A percentile compares a stretch with the other conserved stretches of the same genome.
phyloP scores from a whole-genome alignment of 768 basidiomycete genomes.

The Ramaria sp. region DNA sequence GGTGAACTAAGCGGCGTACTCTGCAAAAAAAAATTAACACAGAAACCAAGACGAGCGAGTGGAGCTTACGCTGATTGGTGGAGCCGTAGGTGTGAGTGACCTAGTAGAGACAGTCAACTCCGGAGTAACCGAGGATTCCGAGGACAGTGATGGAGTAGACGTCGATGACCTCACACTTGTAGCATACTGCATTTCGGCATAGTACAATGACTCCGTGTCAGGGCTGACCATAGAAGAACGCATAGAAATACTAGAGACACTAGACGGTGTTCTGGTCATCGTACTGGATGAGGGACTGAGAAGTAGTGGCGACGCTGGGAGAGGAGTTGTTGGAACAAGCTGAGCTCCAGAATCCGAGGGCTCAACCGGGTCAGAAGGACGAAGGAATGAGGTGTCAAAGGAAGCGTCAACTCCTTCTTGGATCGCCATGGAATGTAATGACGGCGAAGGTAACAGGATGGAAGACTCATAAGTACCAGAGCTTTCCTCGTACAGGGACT shows the following conservation, averaged over 20 bases:
- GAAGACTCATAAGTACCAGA: constrained; percentile 71
- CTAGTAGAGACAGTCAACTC: neutral
- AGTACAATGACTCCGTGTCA: constrained; percentile 3
- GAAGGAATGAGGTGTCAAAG: constrained; percentile 64
- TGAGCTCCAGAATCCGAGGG: constrained; percentile 17
- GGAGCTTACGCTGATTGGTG: neutral
- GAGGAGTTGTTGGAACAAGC: constrained; percentile 16
- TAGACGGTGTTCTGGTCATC: constrained; percentile 2
- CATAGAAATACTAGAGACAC: constrained; percentile 8
- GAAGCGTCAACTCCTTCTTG: constrained; percentile 54
- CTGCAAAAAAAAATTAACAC: neutral
- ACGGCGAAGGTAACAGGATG: constrained; percentile 60
- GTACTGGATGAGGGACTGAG: neutral
- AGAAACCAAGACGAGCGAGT: neutral
- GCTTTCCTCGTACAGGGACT: constrained; percentile 52
- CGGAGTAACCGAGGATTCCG: constrained; percentile 7
- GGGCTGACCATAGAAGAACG: constrained; percentile 7
- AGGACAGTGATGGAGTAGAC: neutral
- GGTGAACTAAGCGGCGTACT: constrained; percentile 3
- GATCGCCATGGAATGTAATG: constrained; percentile 32
- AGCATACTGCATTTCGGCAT: neutral
- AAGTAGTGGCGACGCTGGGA: constrained; percentile 24
- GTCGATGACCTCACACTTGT: neutral
- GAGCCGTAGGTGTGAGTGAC: neutral
- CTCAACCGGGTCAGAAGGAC: constrained; percentile 37